Base-by-base conservation (phyloP, 441 rosid species). In the Syzygium syzygioides region DNA sequence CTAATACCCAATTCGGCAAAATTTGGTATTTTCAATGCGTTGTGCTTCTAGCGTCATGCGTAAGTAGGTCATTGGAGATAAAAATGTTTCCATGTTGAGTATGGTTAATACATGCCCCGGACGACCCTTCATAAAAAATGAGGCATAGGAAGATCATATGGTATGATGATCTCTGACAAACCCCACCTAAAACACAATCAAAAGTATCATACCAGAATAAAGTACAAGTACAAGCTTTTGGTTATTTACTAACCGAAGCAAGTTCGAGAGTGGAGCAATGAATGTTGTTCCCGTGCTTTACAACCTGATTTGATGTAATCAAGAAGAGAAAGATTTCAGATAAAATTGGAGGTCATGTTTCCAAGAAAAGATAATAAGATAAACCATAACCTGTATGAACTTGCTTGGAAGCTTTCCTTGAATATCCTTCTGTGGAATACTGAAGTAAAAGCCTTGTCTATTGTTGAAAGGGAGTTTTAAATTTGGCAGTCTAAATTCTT, bases 261-360 rank as follows among this genome's bases (percentile, higher is more conserved):
- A 98, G 98, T 93, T 98, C 99, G 92, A 96, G 92, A 88, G 98
- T 96, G 68, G 99, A 97, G 94, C 97, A 98, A 90, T 96, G 99
- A 83, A 95, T 90, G 91, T 98, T 96, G 91, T 96, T 98, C 90
- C 99, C 99, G 92, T 96, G 98, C 93, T 95, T 98, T 90, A 96
- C 91, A 76, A 96, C 96, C 99, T 98, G 93, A 86, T 87, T 93
- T 76, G 84, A 79, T 53, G 90, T 86, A 83, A 87, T 86, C 90
- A 90, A 89, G 71, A 87, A 90, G 80, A 87, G 59, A 91, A 86
- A 18, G 55, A 84, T 88, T 55, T 92, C 89, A 92, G 88, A 92
- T 88, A 89, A 71, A 83, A 89, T 86, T 84, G 64, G 64, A 85
- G 19, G 26, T 28, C 41, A 59, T 48, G 54, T 34, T 32, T 9